Evolutionary conservation across 2,329 filamentous ascomycete species (phyloP).

Genomic region (Verticillium longisporum): DNA sequence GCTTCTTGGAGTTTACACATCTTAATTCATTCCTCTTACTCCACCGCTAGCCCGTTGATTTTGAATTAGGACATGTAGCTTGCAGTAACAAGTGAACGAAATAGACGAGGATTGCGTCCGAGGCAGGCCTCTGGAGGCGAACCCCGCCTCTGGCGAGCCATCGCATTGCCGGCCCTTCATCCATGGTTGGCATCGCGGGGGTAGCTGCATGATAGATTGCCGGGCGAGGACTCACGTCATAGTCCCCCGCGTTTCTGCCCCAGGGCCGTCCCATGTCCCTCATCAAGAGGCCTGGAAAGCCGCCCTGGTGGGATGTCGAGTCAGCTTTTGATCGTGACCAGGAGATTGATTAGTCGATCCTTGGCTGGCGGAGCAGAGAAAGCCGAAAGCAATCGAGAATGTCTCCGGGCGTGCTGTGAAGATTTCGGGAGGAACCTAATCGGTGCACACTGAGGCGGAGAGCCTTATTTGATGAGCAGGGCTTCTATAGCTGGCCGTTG

Average conservation of each 20-base stretch:
- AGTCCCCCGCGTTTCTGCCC: neutral
- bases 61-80: neutral
- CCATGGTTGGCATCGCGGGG: neutral
- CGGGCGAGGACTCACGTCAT: neutral
- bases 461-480: no score
- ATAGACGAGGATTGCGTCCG: neutral
- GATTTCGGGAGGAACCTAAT: neutral
- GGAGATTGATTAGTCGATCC: neutral
- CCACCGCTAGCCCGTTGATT: neutral
- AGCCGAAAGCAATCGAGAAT: neutral
- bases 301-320: neutral
- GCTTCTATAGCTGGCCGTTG: no score
- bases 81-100: neutral
- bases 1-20: neutral
- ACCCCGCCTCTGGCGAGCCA: neutral
- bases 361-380: neutral
- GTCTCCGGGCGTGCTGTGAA: neutral
- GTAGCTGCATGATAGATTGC: neutral
- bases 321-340: neutral
- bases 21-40: neutral
- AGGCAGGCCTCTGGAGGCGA: neutral
- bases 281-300: neutral
- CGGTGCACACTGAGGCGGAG: neutral
- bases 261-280: neutral
- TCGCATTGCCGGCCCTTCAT: neutral